Evolutionary conservation across 345 rosid genomes (phyloP).

Genomic region (Trapa incisa): DNA sequence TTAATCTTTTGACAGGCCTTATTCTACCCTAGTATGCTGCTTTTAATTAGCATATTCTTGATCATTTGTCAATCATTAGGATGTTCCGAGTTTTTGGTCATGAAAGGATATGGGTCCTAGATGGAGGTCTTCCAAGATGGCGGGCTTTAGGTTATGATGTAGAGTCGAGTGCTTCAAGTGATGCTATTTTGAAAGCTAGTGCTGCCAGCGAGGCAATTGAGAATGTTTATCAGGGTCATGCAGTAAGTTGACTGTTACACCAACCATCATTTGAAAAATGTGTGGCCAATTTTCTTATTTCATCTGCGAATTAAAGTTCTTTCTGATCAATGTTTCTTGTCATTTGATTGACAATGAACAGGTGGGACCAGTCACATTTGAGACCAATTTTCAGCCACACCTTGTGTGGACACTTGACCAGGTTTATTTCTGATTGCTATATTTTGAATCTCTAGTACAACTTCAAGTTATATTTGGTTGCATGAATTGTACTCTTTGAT

Average conservation of each 20-base stretch:
- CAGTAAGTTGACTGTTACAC: constrained; percentile 31
- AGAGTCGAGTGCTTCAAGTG: constrained; percentile 95
- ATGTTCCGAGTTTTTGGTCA: constrained; percentile 97
- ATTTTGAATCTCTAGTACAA: neutral
- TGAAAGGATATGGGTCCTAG: constrained; percentile 79
- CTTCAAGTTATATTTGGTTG: neutral
- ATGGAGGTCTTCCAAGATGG: constrained; percentile 98
- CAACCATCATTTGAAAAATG: neutral
- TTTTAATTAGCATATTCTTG: neutral
- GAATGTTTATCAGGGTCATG: constrained; percentile 79
- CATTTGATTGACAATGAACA: constrained; percentile 17
- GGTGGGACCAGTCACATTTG: constrained; percentile 75
- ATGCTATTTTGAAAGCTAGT: constrained; percentile 87
- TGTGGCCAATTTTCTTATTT: neutral
- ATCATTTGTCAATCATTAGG: constrained; percentile 30
- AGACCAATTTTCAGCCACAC: constrained; percentile 76
- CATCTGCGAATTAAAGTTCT: neutral
- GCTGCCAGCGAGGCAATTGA: constrained; percentile 96
- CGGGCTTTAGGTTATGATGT: constrained; percentile 95
- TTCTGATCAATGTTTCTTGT: neutral
- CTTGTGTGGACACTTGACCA: constrained; percentile 86
- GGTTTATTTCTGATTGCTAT: constrained; percentile 28
- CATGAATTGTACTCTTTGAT: neutral
- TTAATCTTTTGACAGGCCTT: neutral
- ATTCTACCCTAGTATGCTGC: neutral